These are phyloP conservation scores for Rosa chinensis DNA, from an alignment of 306 rosid species.

Conservation along the genomic window DNA sequence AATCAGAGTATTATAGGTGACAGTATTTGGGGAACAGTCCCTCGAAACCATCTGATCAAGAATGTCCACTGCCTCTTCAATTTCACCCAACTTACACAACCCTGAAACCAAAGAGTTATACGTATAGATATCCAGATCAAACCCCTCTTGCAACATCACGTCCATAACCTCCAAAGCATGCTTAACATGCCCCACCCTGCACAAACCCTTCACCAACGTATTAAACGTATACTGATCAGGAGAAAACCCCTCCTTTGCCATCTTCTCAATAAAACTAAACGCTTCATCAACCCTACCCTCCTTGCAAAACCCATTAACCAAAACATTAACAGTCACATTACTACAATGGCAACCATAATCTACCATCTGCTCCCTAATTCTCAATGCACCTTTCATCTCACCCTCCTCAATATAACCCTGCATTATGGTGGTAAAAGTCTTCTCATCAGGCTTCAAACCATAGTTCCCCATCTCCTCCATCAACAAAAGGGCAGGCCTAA, in stretches of 20 bases:
- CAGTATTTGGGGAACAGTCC: conserved; percentile 68
- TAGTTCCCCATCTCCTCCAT: conserved; percentile 72
- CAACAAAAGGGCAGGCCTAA: conserved; percentile 79
- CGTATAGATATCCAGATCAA: conserved; percentile 71
- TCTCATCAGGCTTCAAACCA: conserved; percentile 70
- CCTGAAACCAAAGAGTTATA: conserved; percentile 79
- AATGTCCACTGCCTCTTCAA: conserved; percentile 73
- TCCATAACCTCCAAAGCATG: conserved; percentile 80
- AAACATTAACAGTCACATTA: conserved; percentile 59
- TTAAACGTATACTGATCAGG: conserved; percentile 77
- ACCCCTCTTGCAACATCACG: conserved; percentile 74
- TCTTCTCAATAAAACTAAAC: conserved; percentile 55
- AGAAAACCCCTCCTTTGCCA: conserved; percentile 52
- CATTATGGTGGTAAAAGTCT: conserved; percentile 71
- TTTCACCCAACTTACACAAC: conserved; percentile 65
- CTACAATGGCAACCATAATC: conserved; percentile 52
- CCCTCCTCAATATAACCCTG: conserved; percentile 79
- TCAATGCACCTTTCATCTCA: conserved; percentile 64
- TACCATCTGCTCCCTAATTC: conserved; percentile 67
- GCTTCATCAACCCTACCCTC: conserved; percentile 71
- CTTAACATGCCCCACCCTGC: conserved; percentile 59
- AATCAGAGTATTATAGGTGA: conserved; percentile 76
- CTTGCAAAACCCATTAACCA: conserved; percentile 77
- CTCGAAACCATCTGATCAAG: conserved; percentile 66
- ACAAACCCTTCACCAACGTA: conserved; percentile 74